These are phyloP conservation scores for Boletus huronensis DNA, from an alignment of 768 basidiomycete genomes.

Conservation along the genomic window DNA sequence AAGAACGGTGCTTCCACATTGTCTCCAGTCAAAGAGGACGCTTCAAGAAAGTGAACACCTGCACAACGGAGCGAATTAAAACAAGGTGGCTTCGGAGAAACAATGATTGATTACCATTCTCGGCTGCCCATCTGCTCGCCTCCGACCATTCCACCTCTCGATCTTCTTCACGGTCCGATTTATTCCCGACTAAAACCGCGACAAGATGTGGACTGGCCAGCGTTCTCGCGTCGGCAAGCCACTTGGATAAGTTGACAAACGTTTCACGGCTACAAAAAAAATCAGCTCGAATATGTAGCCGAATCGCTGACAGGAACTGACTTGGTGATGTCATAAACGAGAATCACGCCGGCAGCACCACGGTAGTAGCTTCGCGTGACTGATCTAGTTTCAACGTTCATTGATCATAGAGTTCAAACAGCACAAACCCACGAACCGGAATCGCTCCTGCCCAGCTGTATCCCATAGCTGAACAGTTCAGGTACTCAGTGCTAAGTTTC, in stretches of 20 bases:
- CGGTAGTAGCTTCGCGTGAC: constrained; percentile 96
- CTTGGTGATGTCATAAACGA: constrained; percentile 95
- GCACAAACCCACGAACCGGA: constrained; percentile 51
- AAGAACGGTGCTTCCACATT: constrained; percentile 95
- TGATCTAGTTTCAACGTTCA: constrained; percentile 47
- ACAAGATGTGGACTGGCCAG: constrained; percentile 90
- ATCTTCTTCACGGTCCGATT: constrained; percentile 91
- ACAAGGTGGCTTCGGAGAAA: constrained; percentile 1
- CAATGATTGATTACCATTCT: constrained; percentile 65
- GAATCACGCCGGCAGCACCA: constrained; percentile 86
- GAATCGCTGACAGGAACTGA: constrained; percentile 29
- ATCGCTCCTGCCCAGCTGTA: constrained; percentile 94
- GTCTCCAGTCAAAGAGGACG: constrained; percentile 87
- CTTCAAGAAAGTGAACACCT: constrained; percentile 94
- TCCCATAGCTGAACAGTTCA: constrained; percentile 77
- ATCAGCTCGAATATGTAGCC: constrained; percentile 1
- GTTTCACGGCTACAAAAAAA: constrained; percentile 69
- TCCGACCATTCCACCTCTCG: constrained; percentile 95
- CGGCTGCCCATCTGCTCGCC: constrained; percentile 92
- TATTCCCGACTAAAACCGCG: constrained; percentile 90
- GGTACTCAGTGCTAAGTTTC: constrained; percentile 12
- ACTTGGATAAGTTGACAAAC: constrained; percentile 77
- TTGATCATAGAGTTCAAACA: constrained; percentile 7
- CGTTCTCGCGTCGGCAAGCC: constrained; percentile 92
- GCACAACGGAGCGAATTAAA: constrained; percentile 5